Conservation (phyloP, 495 filamentous ascomycete species). For the Lichenothelia convexa region DNA sequence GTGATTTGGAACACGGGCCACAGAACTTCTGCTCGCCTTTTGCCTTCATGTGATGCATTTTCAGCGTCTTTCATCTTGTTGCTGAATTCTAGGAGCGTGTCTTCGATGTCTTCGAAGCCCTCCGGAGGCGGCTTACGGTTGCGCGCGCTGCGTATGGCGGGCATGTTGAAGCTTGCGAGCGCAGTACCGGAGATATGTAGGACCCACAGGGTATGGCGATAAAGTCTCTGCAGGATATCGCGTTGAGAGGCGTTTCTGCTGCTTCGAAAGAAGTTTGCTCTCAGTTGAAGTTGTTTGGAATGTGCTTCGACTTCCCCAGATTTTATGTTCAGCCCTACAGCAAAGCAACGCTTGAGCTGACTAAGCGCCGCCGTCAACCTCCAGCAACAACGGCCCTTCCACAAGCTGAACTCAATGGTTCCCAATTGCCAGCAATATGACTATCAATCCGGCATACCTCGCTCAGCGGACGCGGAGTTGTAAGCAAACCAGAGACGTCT, state of each 20-base stretch:
- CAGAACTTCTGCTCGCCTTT: constrained; percentile 69
- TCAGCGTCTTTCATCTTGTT: constrained; percentile 99
- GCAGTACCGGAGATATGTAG: too few species aligned
- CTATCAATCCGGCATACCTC: constrained; percentile 84
- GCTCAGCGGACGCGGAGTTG: constrained; percentile 79
- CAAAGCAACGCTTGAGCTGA: not conserved
- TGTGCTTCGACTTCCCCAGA: too few species aligned
- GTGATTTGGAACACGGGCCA: constrained; percentile 98
- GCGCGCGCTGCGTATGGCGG: constrained; percentile 56
- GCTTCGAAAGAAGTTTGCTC: too few species aligned
- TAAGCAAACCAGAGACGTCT: too few species aligned
- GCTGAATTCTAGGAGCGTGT: constrained; percentile 82
- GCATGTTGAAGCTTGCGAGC: too few species aligned
- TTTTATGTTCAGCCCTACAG: not conserved
- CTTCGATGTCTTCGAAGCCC: constrained; percentile 92
- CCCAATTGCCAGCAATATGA: constrained; percentile 27
- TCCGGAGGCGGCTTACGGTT: constrained; percentile 83
- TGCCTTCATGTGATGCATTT: constrained; percentile 55
- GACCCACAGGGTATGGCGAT: too few species aligned
- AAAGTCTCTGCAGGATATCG: too few species aligned
- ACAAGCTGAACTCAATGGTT: not conserved
- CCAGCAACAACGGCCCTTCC: not conserved
- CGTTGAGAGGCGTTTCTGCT: too few species aligned
- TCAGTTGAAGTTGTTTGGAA: too few species aligned
- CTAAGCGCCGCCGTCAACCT: not conserved